Evolutionary conservation across 768 basidiomycete genomes (phyloP).

Genomic region (Serendipita sp.): DNA sequence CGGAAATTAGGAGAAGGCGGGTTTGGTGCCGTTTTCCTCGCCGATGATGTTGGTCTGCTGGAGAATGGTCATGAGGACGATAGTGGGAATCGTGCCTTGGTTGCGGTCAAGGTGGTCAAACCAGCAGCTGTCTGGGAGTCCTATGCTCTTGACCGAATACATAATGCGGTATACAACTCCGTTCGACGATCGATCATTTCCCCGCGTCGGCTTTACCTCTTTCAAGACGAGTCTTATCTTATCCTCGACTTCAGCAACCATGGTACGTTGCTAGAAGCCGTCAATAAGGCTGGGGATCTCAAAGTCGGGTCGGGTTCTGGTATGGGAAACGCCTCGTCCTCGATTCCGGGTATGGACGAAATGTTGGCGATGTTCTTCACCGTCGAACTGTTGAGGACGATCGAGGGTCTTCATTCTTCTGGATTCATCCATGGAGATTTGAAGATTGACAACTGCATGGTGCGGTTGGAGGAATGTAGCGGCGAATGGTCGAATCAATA

Average conservation of each 20-base stretch:
- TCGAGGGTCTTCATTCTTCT: slow-evolving; percentile 64
- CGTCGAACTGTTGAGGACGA: slow-evolving; percentile 67
- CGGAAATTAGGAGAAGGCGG: slow-evolving; percentile 89
- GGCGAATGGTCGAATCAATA: slow-evolving; percentile 57
- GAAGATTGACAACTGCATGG: slow-evolving; percentile 98
- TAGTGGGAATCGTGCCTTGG: slow-evolving; percentile 27
- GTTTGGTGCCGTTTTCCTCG: slow-evolving; percentile 90
- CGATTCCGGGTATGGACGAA: slow-evolving; percentile 50
- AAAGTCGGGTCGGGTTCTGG: slow-evolving; percentile 60
- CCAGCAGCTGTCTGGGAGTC: slow-evolving; percentile 91
- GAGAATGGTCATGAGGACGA: slow-evolving; percentile 39
- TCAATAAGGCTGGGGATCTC: slow-evolving; percentile 65
- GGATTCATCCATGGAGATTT: slow-evolving; percentile 97
- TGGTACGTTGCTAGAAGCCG: slow-evolving; percentile 80
- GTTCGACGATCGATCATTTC: slow-evolving; percentile 54
- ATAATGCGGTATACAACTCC: slow-evolving; percentile 42
- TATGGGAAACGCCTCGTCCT: slow-evolving; percentile 27
- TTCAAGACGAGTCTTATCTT: slow-evolving; percentile 77
- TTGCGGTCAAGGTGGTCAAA: slow-evolving; percentile 85
- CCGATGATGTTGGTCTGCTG: slow-evolving; percentile 36
- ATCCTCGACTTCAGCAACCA: slow-evolving; percentile 78
- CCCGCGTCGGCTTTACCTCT: slow-evolving; percentile 70
- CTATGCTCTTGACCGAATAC: slow-evolving; percentile 64
- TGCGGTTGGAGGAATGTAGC: slow-evolving; percentile 47
- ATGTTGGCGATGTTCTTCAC: slow-evolving; percentile 90